Percentiles rank a stretch among this genome's conserved stretches.
Conservation (phyloP, 2,329 filamentous ascomycete genomes). For the Venturiaceae sp. region DNA sequence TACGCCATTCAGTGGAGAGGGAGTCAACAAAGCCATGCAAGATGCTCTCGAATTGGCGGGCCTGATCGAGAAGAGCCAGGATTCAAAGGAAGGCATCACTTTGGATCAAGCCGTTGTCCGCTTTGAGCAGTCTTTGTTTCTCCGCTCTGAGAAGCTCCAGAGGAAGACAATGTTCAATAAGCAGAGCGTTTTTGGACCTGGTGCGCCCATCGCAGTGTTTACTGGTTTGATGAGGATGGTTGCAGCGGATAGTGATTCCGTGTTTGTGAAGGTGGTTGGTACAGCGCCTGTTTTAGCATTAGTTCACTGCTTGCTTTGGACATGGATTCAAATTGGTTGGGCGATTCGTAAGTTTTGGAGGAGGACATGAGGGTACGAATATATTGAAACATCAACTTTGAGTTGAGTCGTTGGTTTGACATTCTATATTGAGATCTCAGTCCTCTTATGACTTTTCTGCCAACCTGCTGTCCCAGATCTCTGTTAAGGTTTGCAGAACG, state of each 20-base stretch:
- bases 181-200: neutral
- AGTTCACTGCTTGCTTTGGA: neutral
- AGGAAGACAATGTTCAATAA: conserved; percentile 3
- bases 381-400: no score
- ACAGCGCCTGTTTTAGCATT: neutral
- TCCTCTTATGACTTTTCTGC: no score
- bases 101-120: neutral
- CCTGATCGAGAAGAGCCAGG: neutral
- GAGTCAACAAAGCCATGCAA: conserved; percentile 47
- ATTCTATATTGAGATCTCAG: no score
- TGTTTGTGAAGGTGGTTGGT: neutral
- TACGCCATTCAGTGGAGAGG: conserved; percentile 48
- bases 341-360: neutral
- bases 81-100: neutral
- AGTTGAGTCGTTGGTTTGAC: no score
- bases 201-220: neutral
- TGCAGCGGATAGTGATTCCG: neutral
- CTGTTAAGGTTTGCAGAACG: no score
- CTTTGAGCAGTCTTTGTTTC: conserved; percentile 7
- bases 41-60: conserved; percentile 44
- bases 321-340: neutral
- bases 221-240: neutral
- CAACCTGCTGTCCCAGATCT: no score
- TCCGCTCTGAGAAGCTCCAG: neutral
- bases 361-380: no score